phyloP scores from a whole-genome alignment of 148 eudicot genomes.

The Vaccinium macrocarpon region DNA sequence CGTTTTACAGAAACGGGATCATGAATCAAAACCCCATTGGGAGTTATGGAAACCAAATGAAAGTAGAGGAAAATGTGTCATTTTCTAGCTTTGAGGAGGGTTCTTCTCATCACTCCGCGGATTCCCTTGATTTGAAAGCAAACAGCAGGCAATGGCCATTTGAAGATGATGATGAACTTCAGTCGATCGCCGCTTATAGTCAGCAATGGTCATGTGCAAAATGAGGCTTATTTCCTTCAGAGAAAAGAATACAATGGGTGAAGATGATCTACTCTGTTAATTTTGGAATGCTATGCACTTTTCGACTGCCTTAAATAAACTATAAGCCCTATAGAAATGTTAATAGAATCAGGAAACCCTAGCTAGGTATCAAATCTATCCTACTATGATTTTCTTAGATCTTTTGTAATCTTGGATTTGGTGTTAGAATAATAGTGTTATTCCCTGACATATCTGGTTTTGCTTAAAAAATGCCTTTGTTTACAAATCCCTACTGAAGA shows the following conservation, averaged over 20 bases:
- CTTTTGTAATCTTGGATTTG: constrained; percentile 29
- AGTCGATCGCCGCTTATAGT: constrained; percentile 63
- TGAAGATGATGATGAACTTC: constrained; percentile 70
- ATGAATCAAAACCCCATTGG: constrained; percentile 25
- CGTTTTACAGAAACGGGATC: constrained; percentile 27
- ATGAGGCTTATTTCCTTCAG: background rate
- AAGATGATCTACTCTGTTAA: constrained; percentile 11
- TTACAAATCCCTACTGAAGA: constrained; percentile 14
- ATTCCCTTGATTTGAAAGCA: constrained; percentile 44
- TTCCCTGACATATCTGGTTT: constrained; percentile 11
- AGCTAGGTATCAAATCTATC: background rate
- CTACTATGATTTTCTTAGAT: constrained; percentile 24
- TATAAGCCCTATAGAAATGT: constrained; percentile 31
- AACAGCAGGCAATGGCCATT: constrained; percentile 47
- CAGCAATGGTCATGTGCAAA: constrained; percentile 38
- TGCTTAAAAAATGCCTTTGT: constrained; percentile 16
- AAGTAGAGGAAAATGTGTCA: constrained; percentile 48
- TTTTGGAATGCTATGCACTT: constrained; percentile 23
- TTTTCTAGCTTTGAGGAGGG: constrained; percentile 52
- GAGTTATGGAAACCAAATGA: constrained; percentile 23
- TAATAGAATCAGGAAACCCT: constrained; percentile 18
- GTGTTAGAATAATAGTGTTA: constrained; percentile 15
- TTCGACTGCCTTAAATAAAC: constrained; percentile 25
- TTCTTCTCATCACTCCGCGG: constrained; percentile 40
- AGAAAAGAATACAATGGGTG: background rate